phyloP scores from a whole-genome alignment of 1,284 basidiomycete genomes.

The Trichosporon inkin region DNA sequence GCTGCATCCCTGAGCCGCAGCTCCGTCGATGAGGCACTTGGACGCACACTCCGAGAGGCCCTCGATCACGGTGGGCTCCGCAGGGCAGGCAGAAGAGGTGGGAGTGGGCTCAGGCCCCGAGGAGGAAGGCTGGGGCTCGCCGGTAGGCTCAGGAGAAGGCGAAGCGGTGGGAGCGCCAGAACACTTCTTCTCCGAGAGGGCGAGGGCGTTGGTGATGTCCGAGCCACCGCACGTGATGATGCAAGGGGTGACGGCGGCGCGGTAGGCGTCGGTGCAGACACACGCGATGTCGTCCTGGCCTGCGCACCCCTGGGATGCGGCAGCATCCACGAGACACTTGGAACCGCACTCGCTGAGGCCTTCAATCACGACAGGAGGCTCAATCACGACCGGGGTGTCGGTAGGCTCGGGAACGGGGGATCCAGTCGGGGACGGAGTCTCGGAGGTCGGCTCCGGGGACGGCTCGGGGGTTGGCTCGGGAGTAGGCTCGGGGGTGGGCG shows the following conservation, averaged over 20 bases:
- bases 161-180: neutral
- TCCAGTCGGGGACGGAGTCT: neutral
- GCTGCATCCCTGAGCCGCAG: neutral
- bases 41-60: slow-evolving; percentile 1
- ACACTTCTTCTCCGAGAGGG: slow-evolving; percentile 5
- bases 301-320: neutral
- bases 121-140: neutral
- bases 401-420: neutral
- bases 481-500: neutral
- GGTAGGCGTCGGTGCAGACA: slow-evolving; percentile 6
- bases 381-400: neutral
- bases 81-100: neutral
- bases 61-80: slow-evolving; percentile 2
- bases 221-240: neutral
- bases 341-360: slow-evolving; percentile 1
- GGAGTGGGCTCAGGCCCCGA: neutral
- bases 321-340: neutral
- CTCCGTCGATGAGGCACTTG: slow-evolving; percentile 1
- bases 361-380: neutral
- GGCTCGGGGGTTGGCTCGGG: neutral
- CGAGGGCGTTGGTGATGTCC: slow-evolving; percentile 9
- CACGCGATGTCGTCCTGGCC: slow-evolving; percentile 8
- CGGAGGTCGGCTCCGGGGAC: neutral
- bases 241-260: neutral
- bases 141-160: neutral